phyloP scores from a whole-genome alignment of 371 early-diverging fungal genomes.

The Mucor sp. region DNA sequence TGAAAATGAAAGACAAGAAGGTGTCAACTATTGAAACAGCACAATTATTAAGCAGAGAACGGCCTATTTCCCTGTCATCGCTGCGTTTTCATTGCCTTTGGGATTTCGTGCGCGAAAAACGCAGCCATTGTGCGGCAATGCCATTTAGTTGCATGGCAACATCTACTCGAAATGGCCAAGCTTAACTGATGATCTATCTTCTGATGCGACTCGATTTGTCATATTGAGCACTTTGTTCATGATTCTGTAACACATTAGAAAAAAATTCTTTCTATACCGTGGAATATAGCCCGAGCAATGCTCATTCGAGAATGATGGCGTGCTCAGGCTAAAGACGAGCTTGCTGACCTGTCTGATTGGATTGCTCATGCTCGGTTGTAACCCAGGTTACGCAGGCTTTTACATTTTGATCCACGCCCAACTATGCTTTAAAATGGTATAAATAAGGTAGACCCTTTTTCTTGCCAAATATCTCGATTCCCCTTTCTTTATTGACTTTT shows the following conservation, averaged over 20 bases:
- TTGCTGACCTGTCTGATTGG: not conserved
- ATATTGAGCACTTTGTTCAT: not conserved
- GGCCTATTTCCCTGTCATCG: not conserved
- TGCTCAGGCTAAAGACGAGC: conserved; percentile 4
- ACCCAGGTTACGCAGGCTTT: not conserved
- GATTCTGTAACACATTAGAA: not conserved
- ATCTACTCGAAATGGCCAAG: not conserved
- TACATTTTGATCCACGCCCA: not conserved
- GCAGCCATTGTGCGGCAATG: not conserved
- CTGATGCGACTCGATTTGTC: not conserved
- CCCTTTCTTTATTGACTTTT: not conserved
- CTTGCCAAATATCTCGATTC: not conserved
- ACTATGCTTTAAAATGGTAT: not conserved
- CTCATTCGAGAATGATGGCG: conserved; percentile 24
- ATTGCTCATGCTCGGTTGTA: not conserved
- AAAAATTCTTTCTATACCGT: not conserved
- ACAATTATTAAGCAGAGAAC: conserved; percentile 7
- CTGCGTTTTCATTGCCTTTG: not conserved
- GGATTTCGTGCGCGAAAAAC: not conserved
- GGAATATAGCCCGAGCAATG: not conserved
- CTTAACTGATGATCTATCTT: not conserved
- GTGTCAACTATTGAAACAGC: not conserved
- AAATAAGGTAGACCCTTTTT: conserved; percentile 4
- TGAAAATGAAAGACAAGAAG: not conserved
- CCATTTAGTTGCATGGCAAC: not conserved